Percentiles rank a stretch among this genome's conserved stretches.
Conservation (phyloP, 1,284 basidiomycete genomes). For the Rhodotorula sp. region DNA sequence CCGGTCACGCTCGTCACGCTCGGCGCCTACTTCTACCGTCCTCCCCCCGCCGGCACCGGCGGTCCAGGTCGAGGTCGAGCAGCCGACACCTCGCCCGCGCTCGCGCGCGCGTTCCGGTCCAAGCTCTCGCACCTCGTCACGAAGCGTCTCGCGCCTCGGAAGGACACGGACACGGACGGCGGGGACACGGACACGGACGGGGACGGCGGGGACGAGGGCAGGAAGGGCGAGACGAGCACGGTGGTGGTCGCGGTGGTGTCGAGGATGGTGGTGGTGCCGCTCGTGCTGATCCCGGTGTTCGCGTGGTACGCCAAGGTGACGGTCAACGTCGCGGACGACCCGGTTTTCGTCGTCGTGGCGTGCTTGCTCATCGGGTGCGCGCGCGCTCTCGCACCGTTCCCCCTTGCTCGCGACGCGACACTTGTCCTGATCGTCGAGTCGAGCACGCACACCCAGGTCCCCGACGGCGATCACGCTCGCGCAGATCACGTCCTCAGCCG, state of each 20-base stretch:
- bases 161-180: background rate
- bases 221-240: constrained; percentile 38
- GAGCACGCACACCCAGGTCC: constrained; percentile 11
- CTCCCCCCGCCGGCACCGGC: constrained; percentile 16
- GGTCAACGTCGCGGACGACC: constrained; percentile 43
- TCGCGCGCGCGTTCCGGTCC: constrained; percentile 15
- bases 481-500: constrained; percentile 36
- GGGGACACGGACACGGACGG: background rate
- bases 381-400: background rate
- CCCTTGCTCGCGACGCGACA: background rate
- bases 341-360: constrained; percentile 40
- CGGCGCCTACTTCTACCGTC: constrained; percentile 46
- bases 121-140: constrained; percentile 5
- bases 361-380: constrained; percentile 41
- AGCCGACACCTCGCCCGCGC: constrained; percentile 15
- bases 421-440: background rate
- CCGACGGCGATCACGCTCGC: constrained; percentile 45
- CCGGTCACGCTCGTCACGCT: constrained; percentile 53
- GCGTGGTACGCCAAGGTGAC: constrained; percentile 39
- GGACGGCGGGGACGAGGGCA: background rate
- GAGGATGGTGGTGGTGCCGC: constrained; percentile 49
- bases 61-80: too few relatives aligned
- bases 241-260: constrained; percentile 46
- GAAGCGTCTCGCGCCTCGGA: constrained; percentile 5
- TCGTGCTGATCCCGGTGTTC: constrained; percentile 48